Conservation (phyloP, 768 basidiomycete genomes). For the Boletus pseudopeckii region DNA sequence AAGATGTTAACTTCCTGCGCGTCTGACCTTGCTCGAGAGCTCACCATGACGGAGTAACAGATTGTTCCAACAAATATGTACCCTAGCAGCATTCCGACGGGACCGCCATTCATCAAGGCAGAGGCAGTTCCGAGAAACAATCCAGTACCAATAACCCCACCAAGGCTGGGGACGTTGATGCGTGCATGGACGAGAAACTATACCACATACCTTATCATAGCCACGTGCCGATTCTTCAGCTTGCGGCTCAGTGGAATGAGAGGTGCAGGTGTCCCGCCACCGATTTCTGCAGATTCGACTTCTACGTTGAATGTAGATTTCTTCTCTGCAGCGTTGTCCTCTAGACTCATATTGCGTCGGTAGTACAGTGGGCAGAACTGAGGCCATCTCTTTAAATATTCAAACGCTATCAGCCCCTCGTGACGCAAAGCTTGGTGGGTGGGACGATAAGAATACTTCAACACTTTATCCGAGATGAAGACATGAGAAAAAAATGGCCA, state of each 20-base stretch:
- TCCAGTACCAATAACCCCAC: conserved; percentile 38
- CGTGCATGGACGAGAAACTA: neutral
- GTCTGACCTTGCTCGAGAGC: neutral
- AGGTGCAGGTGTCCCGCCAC: neutral
- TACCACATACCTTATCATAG: conserved; percentile 26
- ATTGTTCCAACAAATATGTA: conserved; percentile 34
- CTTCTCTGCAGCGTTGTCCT: neutral
- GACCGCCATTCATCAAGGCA: conserved; percentile 36
- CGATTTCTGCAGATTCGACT: neutral
- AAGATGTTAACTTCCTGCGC: neutral
- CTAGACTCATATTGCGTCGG: neutral
- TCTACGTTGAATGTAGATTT: neutral
- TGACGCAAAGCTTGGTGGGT: neutral
- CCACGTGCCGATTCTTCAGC: conserved; percentile 26
- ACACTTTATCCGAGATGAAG: neutral
- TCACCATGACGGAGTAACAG: conserved; percentile 34
- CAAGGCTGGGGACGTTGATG: conserved; percentile 8
- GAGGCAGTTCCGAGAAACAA: conserved; percentile 29
- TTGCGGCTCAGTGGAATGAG: conserved; percentile 13
- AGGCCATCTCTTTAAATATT: conserved; percentile 1
- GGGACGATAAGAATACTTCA: neutral
- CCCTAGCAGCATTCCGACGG: conserved; percentile 41
- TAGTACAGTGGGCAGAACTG: neutral
- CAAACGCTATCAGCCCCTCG: neutral
- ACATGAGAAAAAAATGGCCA: neutral